phyloP scores from a whole-genome alignment of 2,329 filamentous ascomycete genomes.

The Fusarium sublunatum region DNA sequence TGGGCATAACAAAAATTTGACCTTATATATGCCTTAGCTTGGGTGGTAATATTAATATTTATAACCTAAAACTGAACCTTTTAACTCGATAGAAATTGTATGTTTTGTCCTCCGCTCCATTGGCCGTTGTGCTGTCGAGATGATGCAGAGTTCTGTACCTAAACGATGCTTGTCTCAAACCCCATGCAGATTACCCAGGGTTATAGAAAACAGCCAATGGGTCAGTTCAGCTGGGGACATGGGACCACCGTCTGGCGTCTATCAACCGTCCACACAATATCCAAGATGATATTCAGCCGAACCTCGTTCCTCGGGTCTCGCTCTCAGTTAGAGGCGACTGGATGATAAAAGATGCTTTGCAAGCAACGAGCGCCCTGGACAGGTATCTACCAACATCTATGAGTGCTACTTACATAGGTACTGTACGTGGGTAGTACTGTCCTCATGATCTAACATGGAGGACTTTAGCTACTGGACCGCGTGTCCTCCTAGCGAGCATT shows the following conservation, averaged over 20 bases:
- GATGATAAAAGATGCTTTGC: constrained; percentile 7
- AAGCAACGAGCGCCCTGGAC: constrained; percentile 6
- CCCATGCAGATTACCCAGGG: constrained; percentile 16
- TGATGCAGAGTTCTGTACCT: too few species aligned
- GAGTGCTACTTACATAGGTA: too few species aligned
- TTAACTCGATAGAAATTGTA: too few species aligned
- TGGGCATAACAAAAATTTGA: too few species aligned
- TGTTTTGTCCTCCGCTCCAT: too few species aligned
- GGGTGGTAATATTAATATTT: too few species aligned
- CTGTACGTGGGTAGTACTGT: too few species aligned
- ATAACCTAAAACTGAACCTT: too few species aligned
- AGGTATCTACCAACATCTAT: neutral
- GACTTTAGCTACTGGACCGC: neutral
- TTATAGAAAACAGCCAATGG: constrained; percentile 30
- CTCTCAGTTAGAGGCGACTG: neutral
- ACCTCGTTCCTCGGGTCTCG: neutral
- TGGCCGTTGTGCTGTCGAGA: too few species aligned
- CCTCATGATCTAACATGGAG: constrained; percentile 13
- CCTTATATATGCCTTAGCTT: too few species aligned
- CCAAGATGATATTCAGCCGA: constrained; percentile 37
- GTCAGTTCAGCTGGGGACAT: constrained; percentile 18
- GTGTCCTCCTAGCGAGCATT: neutral
- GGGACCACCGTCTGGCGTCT: constrained; percentile 41
- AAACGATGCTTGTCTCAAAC: constrained; percentile 5
- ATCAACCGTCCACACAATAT: constrained; percentile 42